phyloP scores from a whole-genome alignment of 768 basidiomycete genomes.

The Lactarius trivialis region DNA sequence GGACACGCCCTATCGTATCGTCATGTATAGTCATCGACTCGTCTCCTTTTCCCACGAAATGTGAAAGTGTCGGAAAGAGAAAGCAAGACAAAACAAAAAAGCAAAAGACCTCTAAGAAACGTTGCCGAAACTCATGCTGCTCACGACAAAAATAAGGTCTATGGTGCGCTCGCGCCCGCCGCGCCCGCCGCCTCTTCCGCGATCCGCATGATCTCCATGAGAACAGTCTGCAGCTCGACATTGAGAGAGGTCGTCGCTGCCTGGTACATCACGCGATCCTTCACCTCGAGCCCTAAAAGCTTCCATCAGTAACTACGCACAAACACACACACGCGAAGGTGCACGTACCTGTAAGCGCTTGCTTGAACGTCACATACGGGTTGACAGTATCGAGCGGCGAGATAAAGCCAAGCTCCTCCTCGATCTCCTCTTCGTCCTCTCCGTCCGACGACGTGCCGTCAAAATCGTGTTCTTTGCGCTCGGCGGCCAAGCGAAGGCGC shows the following conservation, averaged over 20 bases:
- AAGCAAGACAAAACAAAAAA: background rate
- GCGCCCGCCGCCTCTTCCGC: constrained; percentile 6
- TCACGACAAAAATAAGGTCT: background rate
- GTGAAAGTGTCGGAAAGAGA: background rate
- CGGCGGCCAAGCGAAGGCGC: constrained; percentile 60
- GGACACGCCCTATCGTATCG: background rate
- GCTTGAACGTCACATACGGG: constrained; percentile 72
- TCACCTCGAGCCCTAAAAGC: constrained; percentile 62
- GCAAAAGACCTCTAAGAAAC: background rate
- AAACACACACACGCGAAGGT: background rate
- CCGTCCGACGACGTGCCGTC: constrained; percentile 27
- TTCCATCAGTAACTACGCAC: background rate
- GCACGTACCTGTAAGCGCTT: constrained; percentile 62
- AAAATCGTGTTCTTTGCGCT: constrained; percentile 32
- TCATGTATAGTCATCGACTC: background rate
- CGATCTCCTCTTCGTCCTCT: constrained; percentile 49
- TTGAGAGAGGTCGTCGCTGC: constrained; percentile 63
- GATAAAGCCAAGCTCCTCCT: constrained; percentile 81
- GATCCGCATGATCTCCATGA: constrained; percentile 77
- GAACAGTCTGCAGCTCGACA: constrained; percentile 68
- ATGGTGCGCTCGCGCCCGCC: background rate
- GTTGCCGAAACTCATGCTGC: background rate
- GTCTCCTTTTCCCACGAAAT: background rate
- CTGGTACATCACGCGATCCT: constrained; percentile 63
- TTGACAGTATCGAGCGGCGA: constrained; percentile 77